Conservation (phyloP, 805 yeast species). For the Priceomyces haplophilus region DNA sequence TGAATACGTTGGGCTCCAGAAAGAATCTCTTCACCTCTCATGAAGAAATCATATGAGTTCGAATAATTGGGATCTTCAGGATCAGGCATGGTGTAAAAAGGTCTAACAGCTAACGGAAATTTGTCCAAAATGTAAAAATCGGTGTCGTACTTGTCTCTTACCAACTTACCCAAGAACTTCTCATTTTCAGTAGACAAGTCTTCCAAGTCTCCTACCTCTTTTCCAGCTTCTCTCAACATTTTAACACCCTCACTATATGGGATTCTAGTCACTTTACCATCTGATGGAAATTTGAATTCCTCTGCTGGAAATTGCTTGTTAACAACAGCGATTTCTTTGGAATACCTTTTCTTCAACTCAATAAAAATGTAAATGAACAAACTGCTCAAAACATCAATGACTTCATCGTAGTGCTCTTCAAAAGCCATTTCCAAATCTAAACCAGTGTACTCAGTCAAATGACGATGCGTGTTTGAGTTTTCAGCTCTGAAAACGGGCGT, state of each 20-base stretch:
- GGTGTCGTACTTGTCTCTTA: conserved; percentile 91
- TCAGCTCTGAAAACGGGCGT: conserved; percentile 99
- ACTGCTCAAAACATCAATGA: conserved; percentile 56
- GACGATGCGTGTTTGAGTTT: conserved; percentile 98
- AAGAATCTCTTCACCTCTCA: conserved; percentile 99
- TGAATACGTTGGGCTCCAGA: conserved; percentile 99
- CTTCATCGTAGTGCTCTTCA: conserved; percentile 98
- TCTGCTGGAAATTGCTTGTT: conserved; percentile 96
- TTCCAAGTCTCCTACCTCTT: conserved; percentile 80
- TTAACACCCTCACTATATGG: conserved; percentile 89
- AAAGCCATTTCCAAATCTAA: conserved; percentile 97
- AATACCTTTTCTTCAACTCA: conserved; percentile 75
- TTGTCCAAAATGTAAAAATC: conserved; percentile 98
- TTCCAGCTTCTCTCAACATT: conserved; percentile 83
- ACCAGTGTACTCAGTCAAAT: conserved; percentile 97
- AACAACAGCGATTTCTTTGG: conserved; percentile 81
- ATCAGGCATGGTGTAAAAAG: conserved; percentile 99
- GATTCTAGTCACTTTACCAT: conserved; percentile 89
- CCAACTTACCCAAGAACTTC: conserved; percentile 85
- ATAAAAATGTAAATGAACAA: conserved; percentile 85
- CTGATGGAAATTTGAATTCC: conserved; percentile 90
- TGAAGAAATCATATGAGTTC: conserved; percentile 97
- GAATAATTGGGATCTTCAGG: conserved; percentile 88
- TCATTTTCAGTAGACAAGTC: conserved; percentile 94
- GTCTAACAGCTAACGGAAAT: conserved; percentile 95